Evolutionary conservation across 192 early-diverging fungal species (phyloP), one percentile per base, ranked within the genome.

Genomic region (Pilaira anomala): DNA sequence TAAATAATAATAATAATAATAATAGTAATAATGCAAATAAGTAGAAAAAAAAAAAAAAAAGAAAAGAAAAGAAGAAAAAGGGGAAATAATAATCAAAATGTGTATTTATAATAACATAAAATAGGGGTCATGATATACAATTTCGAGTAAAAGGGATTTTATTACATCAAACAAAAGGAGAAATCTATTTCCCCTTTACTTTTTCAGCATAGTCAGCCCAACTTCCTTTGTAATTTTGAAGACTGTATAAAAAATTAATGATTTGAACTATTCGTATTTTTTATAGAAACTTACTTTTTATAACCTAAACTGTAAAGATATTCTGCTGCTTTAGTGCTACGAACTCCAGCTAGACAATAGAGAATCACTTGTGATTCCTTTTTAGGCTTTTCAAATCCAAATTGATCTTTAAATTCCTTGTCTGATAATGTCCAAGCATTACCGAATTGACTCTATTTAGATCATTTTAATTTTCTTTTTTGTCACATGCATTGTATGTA

Each of bases 321-420:
- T 36, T 86, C 80, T 29, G 84, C 80, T 41, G 86, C 86, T 48
- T 73, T 81, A 30, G 83, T 78, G 57, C 85, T 87, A 70, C 88
- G 85, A 29, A 76, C 77, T 22, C 88, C 88, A 16, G 80, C 81
- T 66, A 82, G 78, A 72, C 88, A 90, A 66, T 90, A 90, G 56
- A 88, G 82, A 53, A 90, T 80, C 14, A 85, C 70, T 50, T 82
- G 76, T 28, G 68, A 71, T 0, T 70, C 67, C 8, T 55, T 62
- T 45, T 44, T 21, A 11, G 85, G 85, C 66, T 87, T 84, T 25
- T 82, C 77, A 56, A 87, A 82, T 19, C 88, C 80, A 67, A 63
- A 71, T 28, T 44, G 36, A 22, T 71, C 49, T 60, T 76, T 45
- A 51, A 76, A 76, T 11, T 62, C 65, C 9, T 48, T 39, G n/a